Base-by-base conservation (phyloP, 768 basidiomycete species). In the Macrocybe gigantea region DNA sequence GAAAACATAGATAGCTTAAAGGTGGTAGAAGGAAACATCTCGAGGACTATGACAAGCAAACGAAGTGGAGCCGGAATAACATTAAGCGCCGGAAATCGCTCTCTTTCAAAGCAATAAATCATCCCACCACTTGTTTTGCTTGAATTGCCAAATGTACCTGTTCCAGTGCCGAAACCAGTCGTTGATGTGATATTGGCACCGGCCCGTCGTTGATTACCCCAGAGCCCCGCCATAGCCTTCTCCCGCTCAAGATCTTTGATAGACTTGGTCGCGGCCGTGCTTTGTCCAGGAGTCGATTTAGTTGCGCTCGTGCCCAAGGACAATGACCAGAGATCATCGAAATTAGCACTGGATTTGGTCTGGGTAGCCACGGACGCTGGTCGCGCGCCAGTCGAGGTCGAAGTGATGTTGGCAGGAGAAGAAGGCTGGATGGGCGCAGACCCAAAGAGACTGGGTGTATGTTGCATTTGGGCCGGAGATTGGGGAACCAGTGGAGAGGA, bases 191-290 rank as follows among this genome's bases (percentile, higher is more conserved):
- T 22, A 22, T 29, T 39, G 41, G 9, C 42, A 12, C 7, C 38
- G 43, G 3, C 41, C 30, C 10, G 39, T 45, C 36, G 54, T 41
- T 58, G 56, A 5, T 59, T 60, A 22, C 86, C 89, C 93, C 93
- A 96, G 33, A 96, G 77, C 7, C 79, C 80, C 14, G 84, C 82
- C 60, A 77, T 78, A 2, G 83, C 77, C 71, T 93, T 93, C 70
- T 95, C 93, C 67, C 80, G 83, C 68, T 91, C 88, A 53, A 96
- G 62, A 58, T 92, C 93, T 65, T 87, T 87, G 59, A 95, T 94
- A 38, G 85, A 88, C 73, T 93, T 92, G 36, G 60, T 56, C 1
- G 59, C 50, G 31, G 59, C 55, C 14, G 56, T 50, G 2, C 61
- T 60, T 22, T 22, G 22, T 22, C 22, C 22, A 22, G 22, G 22